phyloP scores from a whole-genome alignment of 177 flowering plant genomes.

The Tripterygium wilfordii region DNA sequence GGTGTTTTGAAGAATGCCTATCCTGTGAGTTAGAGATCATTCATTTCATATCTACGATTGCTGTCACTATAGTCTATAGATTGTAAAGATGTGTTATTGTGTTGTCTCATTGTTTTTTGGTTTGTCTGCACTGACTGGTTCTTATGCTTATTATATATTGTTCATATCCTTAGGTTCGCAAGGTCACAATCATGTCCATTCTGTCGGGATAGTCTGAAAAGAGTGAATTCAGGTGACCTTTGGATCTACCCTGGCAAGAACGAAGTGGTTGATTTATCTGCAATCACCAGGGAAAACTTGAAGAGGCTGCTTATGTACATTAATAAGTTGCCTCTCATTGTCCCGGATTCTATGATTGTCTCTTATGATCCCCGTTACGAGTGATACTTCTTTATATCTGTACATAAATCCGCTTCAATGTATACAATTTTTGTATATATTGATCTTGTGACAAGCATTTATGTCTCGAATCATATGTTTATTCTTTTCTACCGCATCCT shows the following conservation, averaged over 20 bases:
- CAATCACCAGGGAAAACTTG: constrained; percentile 57
- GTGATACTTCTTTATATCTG: no score
- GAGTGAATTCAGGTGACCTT: constrained; percentile 75
- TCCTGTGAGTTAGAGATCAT: no score
- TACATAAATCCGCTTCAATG: no score
- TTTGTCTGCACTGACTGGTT: not conserved
- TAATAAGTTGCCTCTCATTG: constrained; percentile 70
- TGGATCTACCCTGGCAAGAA: constrained; percentile 62
- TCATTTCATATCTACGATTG: no score
- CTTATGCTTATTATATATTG: not conserved
- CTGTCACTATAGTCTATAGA: no score
- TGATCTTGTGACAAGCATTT: no score
- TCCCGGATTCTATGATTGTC: constrained; percentile 47
- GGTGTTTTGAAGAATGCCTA: no score
- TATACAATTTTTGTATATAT: no score
- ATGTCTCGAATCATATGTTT: no score
- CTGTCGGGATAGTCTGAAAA: constrained; percentile 74
- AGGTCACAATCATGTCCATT: constrained; percentile 91
- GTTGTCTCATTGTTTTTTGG: no score
- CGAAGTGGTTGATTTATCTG: constrained; percentile 47
- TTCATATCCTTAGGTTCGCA: constrained; percentile 46
- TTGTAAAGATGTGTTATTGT: no score
- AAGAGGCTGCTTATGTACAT: constrained; percentile 68
- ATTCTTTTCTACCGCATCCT: no score
- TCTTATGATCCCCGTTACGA: constrained; percentile 39